These are phyloP conservation scores for Neopestalotiopsis sp. DNA, from an alignment of 2,329 filamentous ascomycete species.

Conservation along the genomic window DNA sequence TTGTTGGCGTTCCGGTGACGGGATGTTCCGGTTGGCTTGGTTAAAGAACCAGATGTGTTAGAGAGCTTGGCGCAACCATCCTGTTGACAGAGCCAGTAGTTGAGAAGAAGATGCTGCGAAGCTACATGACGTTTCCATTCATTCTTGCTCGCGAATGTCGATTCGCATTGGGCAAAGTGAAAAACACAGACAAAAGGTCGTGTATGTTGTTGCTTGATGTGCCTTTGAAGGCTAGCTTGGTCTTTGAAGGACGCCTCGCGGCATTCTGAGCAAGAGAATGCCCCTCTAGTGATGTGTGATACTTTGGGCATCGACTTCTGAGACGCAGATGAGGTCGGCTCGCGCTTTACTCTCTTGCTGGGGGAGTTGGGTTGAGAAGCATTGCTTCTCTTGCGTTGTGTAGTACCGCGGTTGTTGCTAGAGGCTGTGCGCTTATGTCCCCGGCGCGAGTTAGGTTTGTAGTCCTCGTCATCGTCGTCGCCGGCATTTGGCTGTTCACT, in stretches of 20 bases:
- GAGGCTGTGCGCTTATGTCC: constrained; percentile 26
- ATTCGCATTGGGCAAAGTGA: constrained; percentile 74
- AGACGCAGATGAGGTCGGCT: constrained; percentile 22
- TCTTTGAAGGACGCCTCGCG: constrained; percentile 49
- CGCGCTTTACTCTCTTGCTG: constrained; percentile 25
- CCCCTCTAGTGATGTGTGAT: constrained; percentile 30
- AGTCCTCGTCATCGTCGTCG: constrained; percentile 33
- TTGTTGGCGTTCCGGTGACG: constrained; percentile 26
- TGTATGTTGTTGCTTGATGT: constrained; percentile 59
- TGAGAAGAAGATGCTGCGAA: constrained; percentile 78
- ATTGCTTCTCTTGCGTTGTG: constrained; percentile 1
- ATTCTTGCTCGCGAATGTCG: constrained; percentile 82
- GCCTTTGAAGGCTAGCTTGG: constrained; percentile 49
- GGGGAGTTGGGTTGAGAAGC: not conserved
- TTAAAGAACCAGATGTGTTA: constrained; percentile 27
- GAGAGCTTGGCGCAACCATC: constrained; percentile 55
- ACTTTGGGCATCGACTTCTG: constrained; percentile 30
- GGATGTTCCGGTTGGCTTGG: constrained; percentile 18
- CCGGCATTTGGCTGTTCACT: constrained; percentile 24
- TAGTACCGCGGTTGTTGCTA: constrained; percentile 22
- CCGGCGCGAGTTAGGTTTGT: constrained; percentile 26
- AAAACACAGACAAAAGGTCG: constrained; percentile 80
- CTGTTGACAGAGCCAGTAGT: constrained; percentile 78
- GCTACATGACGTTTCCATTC: constrained; percentile 93
- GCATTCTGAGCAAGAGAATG: constrained; percentile 44